A percentile compares a stretch with the other conserved stretches of the same genome.
Conservation (phyloP, 352 stramenopile genomes). For the Pythium angustatum region DNA sequence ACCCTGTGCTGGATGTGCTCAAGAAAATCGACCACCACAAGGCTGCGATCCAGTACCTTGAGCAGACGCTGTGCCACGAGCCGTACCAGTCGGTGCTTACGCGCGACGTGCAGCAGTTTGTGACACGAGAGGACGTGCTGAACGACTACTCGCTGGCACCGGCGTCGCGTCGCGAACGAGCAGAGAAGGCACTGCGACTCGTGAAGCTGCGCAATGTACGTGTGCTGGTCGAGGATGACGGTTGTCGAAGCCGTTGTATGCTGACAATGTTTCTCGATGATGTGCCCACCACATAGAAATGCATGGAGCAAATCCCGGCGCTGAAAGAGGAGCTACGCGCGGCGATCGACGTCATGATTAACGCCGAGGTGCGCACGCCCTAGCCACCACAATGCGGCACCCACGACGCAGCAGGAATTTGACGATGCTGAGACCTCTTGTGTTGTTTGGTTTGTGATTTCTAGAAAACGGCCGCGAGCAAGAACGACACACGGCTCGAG, state of each 20-base stretch:
- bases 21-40: constrained; percentile 86
- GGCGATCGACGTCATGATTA: constrained; percentile 59
- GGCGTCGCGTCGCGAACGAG: constrained; percentile 49
- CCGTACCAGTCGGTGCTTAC: constrained; percentile 62
- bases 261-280: too few species aligned
- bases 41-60: constrained; percentile 59
- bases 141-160: constrained; percentile 49
- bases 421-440: too few species aligned
- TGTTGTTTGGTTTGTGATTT: background rate
- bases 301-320: constrained; percentile 48
- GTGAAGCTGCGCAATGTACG: constrained; percentile 76
- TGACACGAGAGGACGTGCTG: constrained; percentile 53
- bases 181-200: constrained; percentile 68
- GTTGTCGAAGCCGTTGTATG: too few species aligned
- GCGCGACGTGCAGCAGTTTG: constrained; percentile 50
- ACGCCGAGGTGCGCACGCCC: constrained; percentile 50
- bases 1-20: constrained; percentile 70
- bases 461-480: constrained; percentile 54
- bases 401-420: too few species aligned
- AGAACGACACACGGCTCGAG: constrained; percentile 77
- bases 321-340: constrained; percentile 54
- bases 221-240: too few species aligned
- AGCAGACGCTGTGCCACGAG: constrained; percentile 55
- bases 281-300: constrained; percentile 69
- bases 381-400: background rate